These are phyloP conservation scores for Gastrodia elata DNA, from an alignment of 106 monocot genomes.

Conservation along the genomic window DNA sequence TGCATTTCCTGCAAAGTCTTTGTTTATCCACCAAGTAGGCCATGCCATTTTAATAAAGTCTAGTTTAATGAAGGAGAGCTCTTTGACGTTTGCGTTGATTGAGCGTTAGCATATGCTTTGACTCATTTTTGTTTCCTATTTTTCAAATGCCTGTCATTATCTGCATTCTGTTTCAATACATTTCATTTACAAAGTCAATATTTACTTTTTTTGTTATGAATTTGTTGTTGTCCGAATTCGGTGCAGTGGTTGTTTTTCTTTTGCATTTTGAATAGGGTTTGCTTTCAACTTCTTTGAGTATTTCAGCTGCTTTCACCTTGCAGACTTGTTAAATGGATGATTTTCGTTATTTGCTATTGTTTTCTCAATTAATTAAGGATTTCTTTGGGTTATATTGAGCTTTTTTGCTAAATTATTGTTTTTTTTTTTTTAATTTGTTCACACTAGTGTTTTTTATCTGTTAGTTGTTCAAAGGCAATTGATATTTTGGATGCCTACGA, in stretches of 20 bases:
- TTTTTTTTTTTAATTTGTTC: conserved; percentile 1
- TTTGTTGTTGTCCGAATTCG: not conserved
- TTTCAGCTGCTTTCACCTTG: not conserved
- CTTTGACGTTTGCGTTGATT: not conserved
- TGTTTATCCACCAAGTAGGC: not conserved
- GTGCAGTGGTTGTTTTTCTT: not conserved
- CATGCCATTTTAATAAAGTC: not conserved
- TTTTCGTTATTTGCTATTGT: not conserved
- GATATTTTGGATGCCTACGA: conserved; percentile 95
- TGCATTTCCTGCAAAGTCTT: not conserved
- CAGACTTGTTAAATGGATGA: not conserved
- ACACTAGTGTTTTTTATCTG: conserved; percentile 7
- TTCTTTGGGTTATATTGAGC: not conserved
- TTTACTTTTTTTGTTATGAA: not conserved
- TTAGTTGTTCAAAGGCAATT: conserved; percentile 79
- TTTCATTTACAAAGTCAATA: not conserved
- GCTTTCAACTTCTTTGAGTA: not conserved
- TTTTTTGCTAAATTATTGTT: not conserved
- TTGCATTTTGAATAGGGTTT: not conserved
- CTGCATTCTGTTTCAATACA: not conserved
- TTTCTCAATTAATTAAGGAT: not conserved
- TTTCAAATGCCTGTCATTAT: not conserved
- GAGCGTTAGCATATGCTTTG: not conserved
- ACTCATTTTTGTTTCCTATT: not conserved
- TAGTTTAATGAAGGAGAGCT: not conserved